Evolutionary conservation across 495 filamentous ascomycete genomes (phyloP).

Genomic region (Talaromyces nanjingensis): DNA sequence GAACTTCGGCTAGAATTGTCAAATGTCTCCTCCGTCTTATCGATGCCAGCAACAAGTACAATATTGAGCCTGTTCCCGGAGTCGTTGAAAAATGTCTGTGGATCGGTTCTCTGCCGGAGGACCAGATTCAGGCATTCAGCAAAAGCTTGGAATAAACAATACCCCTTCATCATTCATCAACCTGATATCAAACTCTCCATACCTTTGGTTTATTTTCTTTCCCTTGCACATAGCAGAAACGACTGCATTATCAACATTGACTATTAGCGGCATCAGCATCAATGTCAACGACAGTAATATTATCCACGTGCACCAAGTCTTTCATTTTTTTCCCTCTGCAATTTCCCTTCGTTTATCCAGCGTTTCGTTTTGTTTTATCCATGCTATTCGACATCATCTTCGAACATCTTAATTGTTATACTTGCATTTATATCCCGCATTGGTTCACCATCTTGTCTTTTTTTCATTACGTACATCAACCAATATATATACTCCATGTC

Average conservation of each 20-base stretch:
- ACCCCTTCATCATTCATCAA: neutral
- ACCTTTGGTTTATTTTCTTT: neutral
- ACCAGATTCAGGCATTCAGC: conserved; percentile 62
- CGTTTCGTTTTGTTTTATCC: neutral
- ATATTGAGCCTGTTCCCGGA: conserved; percentile 76
- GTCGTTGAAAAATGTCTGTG: conserved; percentile 89
- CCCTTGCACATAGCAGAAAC: neutral
- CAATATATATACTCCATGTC: neutral
- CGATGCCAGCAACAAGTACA: conserved; percentile 86
- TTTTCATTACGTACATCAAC: neutral
- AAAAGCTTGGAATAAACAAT: conserved; percentile 40
- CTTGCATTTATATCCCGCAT: conserved; percentile 5
- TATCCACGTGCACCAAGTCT: neutral
- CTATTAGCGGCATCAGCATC: neutral
- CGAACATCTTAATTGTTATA: neutral
- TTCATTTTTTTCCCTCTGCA: neutral
- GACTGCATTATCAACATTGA: neutral
- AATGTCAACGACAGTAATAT: neutral
- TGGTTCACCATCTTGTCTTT: neutral
- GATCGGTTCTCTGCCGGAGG: conserved; percentile 84
- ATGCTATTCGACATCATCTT: neutral
- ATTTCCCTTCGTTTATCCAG: neutral
- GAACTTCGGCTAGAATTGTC: conserved; percentile 82
- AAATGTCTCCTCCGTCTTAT: conserved; percentile 86
- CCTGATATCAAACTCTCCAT: neutral